Base-by-base conservation (phyloP, 2,329 filamentous ascomycete species). In the Trichoderma citrinoviride region DNA sequence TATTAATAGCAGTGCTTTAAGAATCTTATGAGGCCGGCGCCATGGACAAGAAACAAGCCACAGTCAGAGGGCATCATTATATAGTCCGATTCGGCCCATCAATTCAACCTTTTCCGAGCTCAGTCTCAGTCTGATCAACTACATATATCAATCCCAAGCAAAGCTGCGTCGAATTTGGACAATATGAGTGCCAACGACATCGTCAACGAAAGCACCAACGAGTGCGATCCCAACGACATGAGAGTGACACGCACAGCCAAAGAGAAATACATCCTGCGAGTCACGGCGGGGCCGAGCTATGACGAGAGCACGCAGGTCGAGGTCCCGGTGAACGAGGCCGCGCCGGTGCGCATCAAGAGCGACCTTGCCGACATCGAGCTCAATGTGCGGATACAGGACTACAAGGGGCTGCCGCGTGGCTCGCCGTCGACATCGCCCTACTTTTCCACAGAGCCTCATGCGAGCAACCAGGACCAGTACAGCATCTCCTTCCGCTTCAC, bases 271-370 rank as follows among this genome's bases (percentile, higher is more conserved):
- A 84, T 91, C 57, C 83, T 98, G 67, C 86, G 85, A 69, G 89
- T 97, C 63, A 96, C 92, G 0, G 92, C 92, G 1, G 94, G 94
- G 2, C 83, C 90, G 1, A 81, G 81, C 68, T 96, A 97, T 78
- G 87, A 95, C 74, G 77, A 82, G 40, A 77, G 82, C n/a, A 84
- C 85, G n/a, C 93, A 97, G 71, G 78, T 87, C 66, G 80, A 87
- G 29, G 88, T 97, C 10, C 84, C 85, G 3, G 90, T 97, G 74
- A 98, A 97, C 78, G 82, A 81, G 12, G 76, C 88, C 29, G 77
- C 85, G 65, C 83, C 88, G 0, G 74, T 90, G 1, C 80, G 78
- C 25, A 87, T 97, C 70, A 82, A 84, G 23, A 88, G 85, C 52
- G 79, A 86, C 8, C 81, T 86, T 63, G 84, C 91, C 65, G 85